Conservation (phyloP, 2,329 filamentous ascomycete genomes). For the Ceratocystis albifundus region DNA sequence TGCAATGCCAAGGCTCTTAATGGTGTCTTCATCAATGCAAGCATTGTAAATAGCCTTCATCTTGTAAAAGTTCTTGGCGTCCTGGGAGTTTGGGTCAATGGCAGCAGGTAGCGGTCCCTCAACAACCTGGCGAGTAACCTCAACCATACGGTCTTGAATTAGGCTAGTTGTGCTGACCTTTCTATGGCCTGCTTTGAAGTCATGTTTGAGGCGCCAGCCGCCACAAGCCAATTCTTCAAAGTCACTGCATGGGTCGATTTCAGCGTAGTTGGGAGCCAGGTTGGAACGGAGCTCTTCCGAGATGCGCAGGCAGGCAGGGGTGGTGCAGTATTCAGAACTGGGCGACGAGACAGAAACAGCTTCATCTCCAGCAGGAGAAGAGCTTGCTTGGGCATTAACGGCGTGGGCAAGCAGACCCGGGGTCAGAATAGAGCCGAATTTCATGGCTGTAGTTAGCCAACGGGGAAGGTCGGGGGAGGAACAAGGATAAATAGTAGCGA, state of each 20-base stretch:
- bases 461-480: too few relatives aligned
- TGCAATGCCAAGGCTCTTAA: constrained; percentile 43
- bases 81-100: constrained; percentile 30
- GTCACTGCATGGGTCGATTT: constrained; percentile 56
- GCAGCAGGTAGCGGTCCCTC: constrained; percentile 44
- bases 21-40: constrained; percentile 50
- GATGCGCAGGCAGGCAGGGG: constrained; percentile 28
- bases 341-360: not conserved
- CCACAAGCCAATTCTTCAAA: constrained; percentile 59
- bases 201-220: constrained; percentile 52
- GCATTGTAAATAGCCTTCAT: constrained; percentile 53
- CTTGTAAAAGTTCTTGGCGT: constrained; percentile 54
- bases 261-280: constrained; percentile 38
- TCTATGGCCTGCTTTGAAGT: constrained; percentile 53
- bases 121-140: constrained; percentile 49
- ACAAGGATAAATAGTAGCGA: too few relatives aligned
- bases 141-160: constrained; percentile 50
- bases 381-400: not conserved
- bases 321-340: constrained; percentile 23
- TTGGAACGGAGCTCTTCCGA: constrained; percentile 29
- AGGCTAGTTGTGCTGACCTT: constrained; percentile 48
- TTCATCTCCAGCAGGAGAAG: not conserved
- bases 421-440: not conserved
- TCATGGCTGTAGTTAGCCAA: not conserved
- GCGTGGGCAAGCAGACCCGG: not conserved